phyloP scores from a whole-genome alignment of 2,329 filamentous ascomycete species.

The Fusarium sp. region DNA sequence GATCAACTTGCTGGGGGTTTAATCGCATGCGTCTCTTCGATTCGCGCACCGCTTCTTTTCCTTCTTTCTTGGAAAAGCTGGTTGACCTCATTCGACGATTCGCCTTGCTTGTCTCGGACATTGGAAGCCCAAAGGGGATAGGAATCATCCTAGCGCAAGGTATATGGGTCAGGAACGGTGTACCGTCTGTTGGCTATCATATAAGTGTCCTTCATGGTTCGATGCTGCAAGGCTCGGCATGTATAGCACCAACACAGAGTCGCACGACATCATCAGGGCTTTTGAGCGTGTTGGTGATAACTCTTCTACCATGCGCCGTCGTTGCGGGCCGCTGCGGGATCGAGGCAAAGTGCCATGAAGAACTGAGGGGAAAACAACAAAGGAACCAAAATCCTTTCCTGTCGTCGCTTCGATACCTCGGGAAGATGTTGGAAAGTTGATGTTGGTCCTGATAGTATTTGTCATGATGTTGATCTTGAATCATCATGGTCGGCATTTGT shows the following conservation, averaged over 20 bases:
- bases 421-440: slow-evolving; percentile 1
- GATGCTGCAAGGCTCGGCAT: slow-evolving; percentile 5
- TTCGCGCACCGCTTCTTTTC: slow-evolving; percentile 24
- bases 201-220: slow-evolving; percentile 13
- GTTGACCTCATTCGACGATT: slow-evolving; percentile 20
- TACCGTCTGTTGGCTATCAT: background rate
- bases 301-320: slow-evolving; percentile 17
- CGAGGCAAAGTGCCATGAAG: background rate
- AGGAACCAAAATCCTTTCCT: slow-evolving; percentile 19
- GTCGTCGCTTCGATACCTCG: slow-evolving; percentile 1
- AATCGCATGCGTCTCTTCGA: slow-evolving; percentile 28
- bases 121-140: slow-evolving; percentile 16
- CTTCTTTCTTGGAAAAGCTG: background rate
- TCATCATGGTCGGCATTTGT: background rate
- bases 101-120: slow-evolving; percentile 21
- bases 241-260: slow-evolving; percentile 6
- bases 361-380: slow-evolving; percentile 19
- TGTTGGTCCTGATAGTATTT: slow-evolving; percentile 4
- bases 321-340: slow-evolving; percentile 29
- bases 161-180: slow-evolving; percentile 10
- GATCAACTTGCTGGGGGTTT: slow-evolving; percentile 13
- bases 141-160: slow-evolving; percentile 15
- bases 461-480: background rate
- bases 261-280: slow-evolving; percentile 17
- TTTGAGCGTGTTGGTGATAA: slow-evolving; percentile 32